Evolutionary conservation across 1,284 basidiomycete species (phyloP).

Genomic region (Leccinum angustisporum): DNA sequence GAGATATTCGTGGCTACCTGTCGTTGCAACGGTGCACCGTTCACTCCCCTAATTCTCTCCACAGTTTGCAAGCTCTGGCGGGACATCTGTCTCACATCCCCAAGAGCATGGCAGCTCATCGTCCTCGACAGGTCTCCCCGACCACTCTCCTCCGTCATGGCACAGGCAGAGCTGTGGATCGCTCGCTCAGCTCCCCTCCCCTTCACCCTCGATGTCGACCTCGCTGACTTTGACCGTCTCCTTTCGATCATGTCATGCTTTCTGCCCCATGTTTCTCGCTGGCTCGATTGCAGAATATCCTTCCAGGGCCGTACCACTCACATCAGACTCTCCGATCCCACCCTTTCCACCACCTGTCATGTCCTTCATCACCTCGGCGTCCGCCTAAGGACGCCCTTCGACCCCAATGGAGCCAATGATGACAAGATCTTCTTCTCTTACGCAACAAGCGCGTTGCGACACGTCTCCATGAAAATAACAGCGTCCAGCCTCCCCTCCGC

Average conservation of each 20-base stretch:
- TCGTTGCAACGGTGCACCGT: constrained; percentile 40
- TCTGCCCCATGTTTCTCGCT: constrained; percentile 51
- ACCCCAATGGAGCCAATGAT: constrained; percentile 29
- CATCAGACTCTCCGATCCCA: constrained; percentile 25
- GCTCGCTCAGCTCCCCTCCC: constrained; percentile 49
- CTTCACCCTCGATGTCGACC: constrained; percentile 53
- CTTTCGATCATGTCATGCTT: constrained; percentile 64
- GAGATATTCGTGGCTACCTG: constrained; percentile 54
- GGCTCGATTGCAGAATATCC: constrained; percentile 49
- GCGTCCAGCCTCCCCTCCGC: constrained; percentile 47
- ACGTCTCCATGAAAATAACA: constrained; percentile 44
- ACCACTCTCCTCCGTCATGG: constrained; percentile 39
- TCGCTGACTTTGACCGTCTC: constrained; percentile 50
- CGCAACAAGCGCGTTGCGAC: constrained; percentile 30
- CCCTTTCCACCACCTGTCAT: constrained; percentile 14
- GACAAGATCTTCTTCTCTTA: constrained; percentile 35
- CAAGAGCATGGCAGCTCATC: constrained; percentile 60
- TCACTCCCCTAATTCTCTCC: constrained; percentile 48
- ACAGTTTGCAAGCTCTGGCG: constrained; percentile 57
- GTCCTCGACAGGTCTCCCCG: constrained; percentile 44
- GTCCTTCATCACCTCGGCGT: constrained; percentile 32
- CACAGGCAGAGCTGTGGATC: constrained; percentile 54
- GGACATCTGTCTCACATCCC: constrained; percentile 48
- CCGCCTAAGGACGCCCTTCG: constrained; percentile 27
- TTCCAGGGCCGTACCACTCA: constrained; percentile 20